Base-by-base conservation (phyloP, 352 stramenopile species). In the Saprolegnia parasitica region DNA sequence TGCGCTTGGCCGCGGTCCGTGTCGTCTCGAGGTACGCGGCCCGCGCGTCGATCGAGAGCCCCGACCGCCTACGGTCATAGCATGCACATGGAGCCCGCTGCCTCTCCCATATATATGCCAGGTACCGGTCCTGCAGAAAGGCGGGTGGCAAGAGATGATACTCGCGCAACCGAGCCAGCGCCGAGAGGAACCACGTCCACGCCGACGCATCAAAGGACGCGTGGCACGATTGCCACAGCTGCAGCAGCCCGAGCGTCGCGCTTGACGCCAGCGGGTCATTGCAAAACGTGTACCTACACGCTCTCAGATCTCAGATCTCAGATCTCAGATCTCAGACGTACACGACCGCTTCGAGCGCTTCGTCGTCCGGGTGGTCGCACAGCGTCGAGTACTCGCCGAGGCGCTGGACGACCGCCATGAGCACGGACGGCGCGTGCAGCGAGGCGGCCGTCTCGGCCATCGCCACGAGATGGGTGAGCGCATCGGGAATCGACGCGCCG, bases 261-360 rank as follows among this genome's bases (percentile, higher is more conserved):
- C 39, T 32, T 5, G 32, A 68, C 32, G 62, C 62, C 11, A 68
- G 5, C 9, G 50, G 26, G 50, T 68, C 62, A 16, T 46, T 68
- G 20, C 20, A 45, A 68, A 61, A 68, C 32, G 62, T 45, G n/a
- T 68, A 68, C 37, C 62, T 68, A 68, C 4, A n/a, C 23, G 13
- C 24, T 24, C 9, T 49, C 24, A 26, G 52, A 3, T 24, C 11
- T 4, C 3, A 16, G 35, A n/a, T 24, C 9, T 49, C 24, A 26
- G 52, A 3, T 24, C 11, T 4, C 3, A 16, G 35, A n/a, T n/a
- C n/a, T n/a, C 9, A 5, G 32, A 40, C 62, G 29, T 29, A 68
- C 62, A 24, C 46, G 5, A 40, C 35, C 4, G 32, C 62, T 23
- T 56, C 39, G 11, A 68, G 18, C 18, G 62, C 47, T 68, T 68